phyloP scores from a whole-genome alignment of 257 asterid species.

The Fraxinus americana region DNA sequence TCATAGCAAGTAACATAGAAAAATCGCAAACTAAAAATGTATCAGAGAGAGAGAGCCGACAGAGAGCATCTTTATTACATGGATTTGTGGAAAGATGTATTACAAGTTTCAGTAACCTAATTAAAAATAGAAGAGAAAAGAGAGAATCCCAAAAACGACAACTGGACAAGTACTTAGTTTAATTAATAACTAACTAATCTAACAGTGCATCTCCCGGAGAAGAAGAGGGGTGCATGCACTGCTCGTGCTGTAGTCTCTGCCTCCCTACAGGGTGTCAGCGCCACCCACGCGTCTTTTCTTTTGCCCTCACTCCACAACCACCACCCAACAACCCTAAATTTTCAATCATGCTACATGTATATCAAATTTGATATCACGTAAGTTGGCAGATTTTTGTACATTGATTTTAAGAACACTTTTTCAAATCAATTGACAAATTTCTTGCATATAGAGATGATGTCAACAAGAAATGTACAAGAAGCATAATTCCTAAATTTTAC shows the following conservation, averaged over 20 bases:
- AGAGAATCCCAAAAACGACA: conserved; percentile 8
- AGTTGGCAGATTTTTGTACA: too few relatives aligned
- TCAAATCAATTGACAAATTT: too few relatives aligned
- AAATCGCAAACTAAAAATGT: neutral
- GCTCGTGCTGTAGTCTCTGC: conserved; percentile 3
- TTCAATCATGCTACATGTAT: neutral
- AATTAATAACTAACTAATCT: neutral
- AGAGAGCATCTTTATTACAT: conserved; percentile 36
- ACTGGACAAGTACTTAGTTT: neutral
- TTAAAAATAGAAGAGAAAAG: neutral
- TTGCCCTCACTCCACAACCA: conserved; percentile 1
- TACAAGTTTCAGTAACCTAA: neutral
- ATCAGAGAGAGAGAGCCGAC: conserved; percentile 24
- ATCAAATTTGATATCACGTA: too few relatives aligned
- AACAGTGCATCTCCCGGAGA: conserved; percentile 10
- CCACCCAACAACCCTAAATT: neutral
- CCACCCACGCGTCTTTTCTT: conserved; percentile 23
- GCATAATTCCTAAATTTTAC: too few relatives aligned
- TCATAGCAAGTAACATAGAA: neutral
- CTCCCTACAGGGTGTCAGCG: conserved; percentile 24
- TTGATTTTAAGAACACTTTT: too few relatives aligned
- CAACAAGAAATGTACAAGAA: too few relatives aligned
- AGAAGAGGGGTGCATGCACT: neutral
- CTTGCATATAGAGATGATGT: too few relatives aligned
- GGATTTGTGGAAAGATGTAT: conserved; percentile 25